phyloP scores from a whole-genome alignment of 257 asterid species.

The Solanum chiquidenum region DNA sequence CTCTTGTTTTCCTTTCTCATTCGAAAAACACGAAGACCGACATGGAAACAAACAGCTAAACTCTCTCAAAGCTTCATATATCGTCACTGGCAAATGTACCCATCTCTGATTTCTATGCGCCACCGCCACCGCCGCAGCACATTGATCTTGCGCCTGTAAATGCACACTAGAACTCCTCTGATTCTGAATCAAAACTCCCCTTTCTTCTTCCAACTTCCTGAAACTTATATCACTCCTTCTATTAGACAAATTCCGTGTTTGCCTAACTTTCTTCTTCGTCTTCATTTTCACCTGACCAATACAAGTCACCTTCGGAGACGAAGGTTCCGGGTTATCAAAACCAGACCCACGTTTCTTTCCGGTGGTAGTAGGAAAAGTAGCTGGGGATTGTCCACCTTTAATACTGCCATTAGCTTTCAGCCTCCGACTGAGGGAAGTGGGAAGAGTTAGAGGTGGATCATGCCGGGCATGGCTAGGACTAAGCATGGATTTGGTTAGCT shows the following conservation, averaged over 20 bases:
- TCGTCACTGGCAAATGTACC: conserved; percentile 82
- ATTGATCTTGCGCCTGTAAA: conserved; percentile 34
- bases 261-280: conserved; percentile 67
- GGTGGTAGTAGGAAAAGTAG: conserved; percentile 23
- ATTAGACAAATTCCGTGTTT: conserved; percentile 48
- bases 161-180: conserved; percentile 29
- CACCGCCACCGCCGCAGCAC: conserved; percentile 18
- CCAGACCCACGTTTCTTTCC: conserved; percentile 50
- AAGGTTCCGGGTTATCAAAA: conserved; percentile 82
- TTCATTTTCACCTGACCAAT: conserved; percentile 93
- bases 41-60: conserved; percentile 81
- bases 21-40: conserved; percentile 49
- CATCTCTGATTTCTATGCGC: conserved; percentile 69
- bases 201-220: conserved; percentile 32
- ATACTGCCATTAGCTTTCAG: conserved; percentile 65
- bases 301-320: conserved; percentile 96
- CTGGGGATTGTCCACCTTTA: conserved; percentile 73
- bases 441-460: conserved; percentile 44
- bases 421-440: conserved; percentile 76
- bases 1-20: conserved; percentile 24
- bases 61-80: conserved; percentile 72
- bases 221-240: conserved; percentile 50
- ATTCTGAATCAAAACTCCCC: neutral
- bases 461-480: conserved; percentile 39
- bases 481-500: conserved; percentile 33